Evolutionary conservation across 139 green algal species (phyloP), one percentile per base, ranked within the genome.

Genomic region (Diplosphaera chodatii): DNA sequence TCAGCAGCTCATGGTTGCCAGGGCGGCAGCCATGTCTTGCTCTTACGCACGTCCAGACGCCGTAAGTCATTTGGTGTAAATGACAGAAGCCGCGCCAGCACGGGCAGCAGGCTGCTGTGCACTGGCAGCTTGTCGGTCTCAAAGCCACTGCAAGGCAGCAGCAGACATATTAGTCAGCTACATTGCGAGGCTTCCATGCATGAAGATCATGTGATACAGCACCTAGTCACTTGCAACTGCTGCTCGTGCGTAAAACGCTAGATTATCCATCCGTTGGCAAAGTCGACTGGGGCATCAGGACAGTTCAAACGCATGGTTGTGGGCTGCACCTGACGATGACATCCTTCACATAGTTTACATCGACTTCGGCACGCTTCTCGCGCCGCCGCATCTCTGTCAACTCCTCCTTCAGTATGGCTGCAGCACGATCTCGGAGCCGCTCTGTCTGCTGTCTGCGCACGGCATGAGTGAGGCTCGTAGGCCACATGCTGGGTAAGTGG

Each of bases 31-130:
- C 48, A 59, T 18, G 48, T 59, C 48, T 59, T 59, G 48, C 48
- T 59, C 31, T 69, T 69, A n/a, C 66, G 27, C 27, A 41, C 27
- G 55, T 77, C 30, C 4, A 74, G 40, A 23, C 77, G 55, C 3
- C 30, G n/a, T 31, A 87, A 5, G 64, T 88, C 83, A 1, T 63
- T 37, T n/a, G 81, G 74, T 31, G 66, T 78, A 55, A 88, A 88
- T 27, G 83, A 48, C 5, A 88, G 76, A 32, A 88, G 73, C 1
- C 83, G 62, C 1, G 74, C 69, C 32, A 88, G 56, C 41, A 88
- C 81, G 4, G 77, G 77, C 3, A 88, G 66, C 68, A 87, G 71
- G 32, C 66, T 69, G 40, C 55, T 82, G 65, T 40, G 34, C 48
- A 67, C 48, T 8, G 79, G 40, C 48, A 88, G 74, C 68, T 83